Conservation (phyloP, 352 stramenopile genomes). For the Pythium phragmiticola region DNA sequence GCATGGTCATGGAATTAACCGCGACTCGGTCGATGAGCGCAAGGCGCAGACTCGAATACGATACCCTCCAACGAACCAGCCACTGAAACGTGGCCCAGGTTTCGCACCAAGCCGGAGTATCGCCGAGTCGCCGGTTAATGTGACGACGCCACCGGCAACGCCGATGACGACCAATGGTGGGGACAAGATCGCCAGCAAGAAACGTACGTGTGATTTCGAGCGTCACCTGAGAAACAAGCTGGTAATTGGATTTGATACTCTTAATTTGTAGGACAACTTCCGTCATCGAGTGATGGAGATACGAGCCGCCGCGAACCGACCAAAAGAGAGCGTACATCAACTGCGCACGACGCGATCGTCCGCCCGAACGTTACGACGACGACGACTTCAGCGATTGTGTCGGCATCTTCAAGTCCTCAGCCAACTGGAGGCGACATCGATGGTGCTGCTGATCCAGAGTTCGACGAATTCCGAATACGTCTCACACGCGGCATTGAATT, state of each 20-base stretch:
- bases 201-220: conserved; percentile 17
- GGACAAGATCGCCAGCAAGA: conserved; percentile 13
- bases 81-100: conserved; percentile 25
- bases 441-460: conserved; percentile 10
- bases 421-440: not conserved
- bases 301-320: not conserved
- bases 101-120: conserved; percentile 27
- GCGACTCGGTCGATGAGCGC: conserved; percentile 30
- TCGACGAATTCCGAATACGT: conserved; percentile 73
- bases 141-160: conserved; percentile 1
- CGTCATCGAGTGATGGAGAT: conserved; percentile 1
- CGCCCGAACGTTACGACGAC: not conserved
- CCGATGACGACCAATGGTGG: not conserved
- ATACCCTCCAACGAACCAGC: conserved; percentile 28
- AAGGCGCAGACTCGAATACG: conserved; percentile 44
- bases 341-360: not conserved
- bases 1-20: conserved; percentile 10
- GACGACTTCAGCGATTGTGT: not conserved
- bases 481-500: conserved; percentile 52
- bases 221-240: not conserved
- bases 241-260: not conserved
- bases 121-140: conserved; percentile 16
- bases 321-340: conserved; percentile 18
- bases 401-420: not conserved
- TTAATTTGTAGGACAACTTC: conserved; percentile 17